Evolutionary conservation across 345 rosid genomes (phyloP).

Genomic region (Dipteronia dyeriana): DNA sequence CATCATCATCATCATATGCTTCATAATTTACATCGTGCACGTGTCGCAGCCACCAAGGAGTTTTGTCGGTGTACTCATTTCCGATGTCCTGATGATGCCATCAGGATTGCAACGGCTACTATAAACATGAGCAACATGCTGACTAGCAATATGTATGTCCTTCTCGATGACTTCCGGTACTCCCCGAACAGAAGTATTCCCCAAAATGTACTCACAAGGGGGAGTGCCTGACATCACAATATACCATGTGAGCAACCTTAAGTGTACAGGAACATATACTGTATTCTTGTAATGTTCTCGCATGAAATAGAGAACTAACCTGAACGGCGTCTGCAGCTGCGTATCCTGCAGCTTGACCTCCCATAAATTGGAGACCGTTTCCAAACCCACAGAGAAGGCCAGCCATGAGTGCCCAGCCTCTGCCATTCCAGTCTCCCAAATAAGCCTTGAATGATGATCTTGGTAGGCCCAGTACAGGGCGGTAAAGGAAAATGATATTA

Average conservation of each 20-base stretch:
- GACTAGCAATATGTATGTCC: conserved; percentile 60
- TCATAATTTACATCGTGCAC: no score
- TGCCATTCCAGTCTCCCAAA: conserved; percentile 69
- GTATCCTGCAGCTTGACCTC: conserved; percentile 90
- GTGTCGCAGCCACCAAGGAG: no score
- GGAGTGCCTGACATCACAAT: conserved; percentile 65
- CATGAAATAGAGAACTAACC: conserved; percentile 34
- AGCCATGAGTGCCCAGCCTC: conserved; percentile 83
- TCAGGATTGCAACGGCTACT: conserved; percentile 70
- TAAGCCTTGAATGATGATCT: conserved; percentile 70
- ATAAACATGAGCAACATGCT: conserved; percentile 78
- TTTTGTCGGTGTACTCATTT: conserved; percentile 28
- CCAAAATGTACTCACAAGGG: conserved; percentile 91
- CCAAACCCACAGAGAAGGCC: conserved; percentile 85
- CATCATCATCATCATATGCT: no score
- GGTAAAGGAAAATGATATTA: conserved; percentile 61
- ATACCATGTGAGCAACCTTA: background rate
- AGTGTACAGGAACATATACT: background rate
- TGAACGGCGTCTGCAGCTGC: conserved; percentile 91
- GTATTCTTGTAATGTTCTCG: background rate
- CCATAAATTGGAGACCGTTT: conserved; percentile 85
- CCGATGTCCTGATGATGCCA: conserved; percentile 79
- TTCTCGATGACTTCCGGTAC: conserved; percentile 68
- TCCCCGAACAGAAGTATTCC: conserved; percentile 82
- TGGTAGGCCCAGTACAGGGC: conserved; percentile 57